Conservation (phyloP, 495 filamentous ascomycete species). For the Annulohypoxylon stygium region DNA sequence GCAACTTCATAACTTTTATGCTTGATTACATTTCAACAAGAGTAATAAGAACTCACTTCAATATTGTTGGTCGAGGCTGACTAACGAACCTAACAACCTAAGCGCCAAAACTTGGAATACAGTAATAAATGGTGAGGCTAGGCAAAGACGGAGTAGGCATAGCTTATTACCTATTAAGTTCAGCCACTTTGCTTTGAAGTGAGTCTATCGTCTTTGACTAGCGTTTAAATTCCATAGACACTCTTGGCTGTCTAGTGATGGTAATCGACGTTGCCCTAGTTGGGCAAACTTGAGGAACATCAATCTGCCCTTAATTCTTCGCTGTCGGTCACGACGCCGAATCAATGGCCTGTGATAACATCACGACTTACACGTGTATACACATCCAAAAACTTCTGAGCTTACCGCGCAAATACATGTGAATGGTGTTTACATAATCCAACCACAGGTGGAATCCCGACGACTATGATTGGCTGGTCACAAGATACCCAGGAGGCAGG, state of each 20-base stretch:
- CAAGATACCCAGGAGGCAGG: background rate
- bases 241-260: conserved; percentile 17
- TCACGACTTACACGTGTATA: conserved; percentile 8
- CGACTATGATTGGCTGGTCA: conserved; percentile 23
- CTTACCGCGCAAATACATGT: conserved; percentile 21
- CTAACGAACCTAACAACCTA: conserved; percentile 1
- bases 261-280: conserved; percentile 8
- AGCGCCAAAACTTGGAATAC: background rate
- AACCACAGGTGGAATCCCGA: conserved; percentile 7
- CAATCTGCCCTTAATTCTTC: conserved; percentile 5
- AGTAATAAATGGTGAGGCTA: conserved; percentile 9
- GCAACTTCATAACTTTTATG: conserved; percentile 44
- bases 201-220: background rate
- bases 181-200: conserved; percentile 32
- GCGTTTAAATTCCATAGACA: conserved; percentile 26
- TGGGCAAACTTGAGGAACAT: background rate
- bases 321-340: background rate
- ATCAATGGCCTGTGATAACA: conserved; percentile 6
- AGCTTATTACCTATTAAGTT: conserved; percentile 11
- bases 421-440: conserved; percentile 23
- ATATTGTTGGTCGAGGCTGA: conserved; percentile 4
- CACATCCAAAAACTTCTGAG: conserved; percentile 1
- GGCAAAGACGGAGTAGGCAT: background rate
- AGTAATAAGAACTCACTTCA: conserved; percentile 33
- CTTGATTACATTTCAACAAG: conserved; percentile 33